phyloP scores from a whole-genome alignment of 192 early-diverging fungal species.

The Linnemannia elongata region DNA sequence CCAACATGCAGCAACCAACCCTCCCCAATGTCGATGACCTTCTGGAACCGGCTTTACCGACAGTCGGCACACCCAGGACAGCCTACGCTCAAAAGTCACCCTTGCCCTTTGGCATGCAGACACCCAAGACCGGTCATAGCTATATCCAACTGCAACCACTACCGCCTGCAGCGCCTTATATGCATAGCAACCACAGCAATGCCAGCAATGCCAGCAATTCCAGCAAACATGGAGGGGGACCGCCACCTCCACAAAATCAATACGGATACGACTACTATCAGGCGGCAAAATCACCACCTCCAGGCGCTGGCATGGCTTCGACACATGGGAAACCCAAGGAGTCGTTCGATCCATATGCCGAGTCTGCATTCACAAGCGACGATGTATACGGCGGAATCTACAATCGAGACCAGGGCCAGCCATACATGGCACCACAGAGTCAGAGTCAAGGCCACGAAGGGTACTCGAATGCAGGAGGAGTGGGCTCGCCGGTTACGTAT shows the following conservation, averaged over 20 bases:
- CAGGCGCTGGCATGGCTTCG: background rate
- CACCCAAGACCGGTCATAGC: slow-evolving; percentile 15
- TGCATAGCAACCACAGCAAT: slow-evolving; percentile 18
- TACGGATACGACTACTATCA: slow-evolving; percentile 33
- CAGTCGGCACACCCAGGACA: slow-evolving; percentile 17
- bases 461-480: slow-evolving; percentile 2
- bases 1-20: slow-evolving; percentile 45
- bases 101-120: slow-evolving; percentile 2
- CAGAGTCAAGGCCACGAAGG: background rate
- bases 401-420: background rate
- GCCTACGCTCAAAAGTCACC: slow-evolving; percentile 18
- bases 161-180: slow-evolving; percentile 4
- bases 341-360: slow-evolving; percentile 33
- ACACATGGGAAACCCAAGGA: background rate
- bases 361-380: slow-evolving; percentile 36
- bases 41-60: background rate
- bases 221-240: background rate
- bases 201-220: slow-evolving; percentile 9
- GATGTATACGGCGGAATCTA: slow-evolving; percentile 11
- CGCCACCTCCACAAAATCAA: background rate
- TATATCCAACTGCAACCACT: background rate
- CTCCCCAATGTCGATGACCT: slow-evolving; percentile 44
- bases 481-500: background rate
- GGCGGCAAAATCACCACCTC: slow-evolving; percentile 2
- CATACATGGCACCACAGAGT: background rate